Conservation (phyloP, 805 yeast species). For the Candida boleticola region DNA sequence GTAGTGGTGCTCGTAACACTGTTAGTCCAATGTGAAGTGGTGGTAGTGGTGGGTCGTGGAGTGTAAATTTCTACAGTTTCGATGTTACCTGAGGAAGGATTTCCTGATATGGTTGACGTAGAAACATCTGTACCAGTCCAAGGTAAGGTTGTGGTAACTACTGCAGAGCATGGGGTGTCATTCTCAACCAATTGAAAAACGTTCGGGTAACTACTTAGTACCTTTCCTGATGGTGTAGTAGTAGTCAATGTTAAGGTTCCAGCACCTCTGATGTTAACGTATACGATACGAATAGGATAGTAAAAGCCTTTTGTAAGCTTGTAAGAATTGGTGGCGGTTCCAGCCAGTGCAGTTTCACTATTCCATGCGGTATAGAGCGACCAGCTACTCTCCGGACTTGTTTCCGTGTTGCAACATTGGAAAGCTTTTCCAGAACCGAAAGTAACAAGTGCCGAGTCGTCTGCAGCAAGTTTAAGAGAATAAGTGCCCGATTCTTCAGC, state of each 20-base stretch:
- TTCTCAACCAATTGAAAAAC: conserved; percentile 8
- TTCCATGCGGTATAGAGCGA: neutral
- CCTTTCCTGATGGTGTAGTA: conserved; percentile 16
- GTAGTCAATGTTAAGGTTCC: conserved; percentile 15
- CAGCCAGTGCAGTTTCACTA: neutral
- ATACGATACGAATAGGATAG: conserved; percentile 26
- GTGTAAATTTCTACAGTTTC: neutral
- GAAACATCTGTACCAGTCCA: neutral
- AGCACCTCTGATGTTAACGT: conserved; percentile 15
- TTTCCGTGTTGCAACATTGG: conserved; percentile 27
- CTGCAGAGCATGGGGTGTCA: neutral
- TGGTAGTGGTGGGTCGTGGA: neutral
- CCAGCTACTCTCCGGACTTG: neutral
- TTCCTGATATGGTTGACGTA: neutral
- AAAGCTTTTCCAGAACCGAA: conserved; percentile 28
- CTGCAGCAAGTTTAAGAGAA: conserved; percentile 19
- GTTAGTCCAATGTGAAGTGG: neutral
- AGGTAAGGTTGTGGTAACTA: neutral
- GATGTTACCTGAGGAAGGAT: neutral
- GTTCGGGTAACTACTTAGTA: conserved; percentile 12
- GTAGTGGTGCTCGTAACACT: neutral
- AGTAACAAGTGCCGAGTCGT: conserved; percentile 30
- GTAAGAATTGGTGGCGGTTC: neutral
- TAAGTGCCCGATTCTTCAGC: conserved; percentile 29
- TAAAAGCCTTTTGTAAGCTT: conserved; percentile 14